These are phyloP conservation scores for Nakaseomyces nivariensis DNA, from an alignment of 1,139 yeast species.

Conservation along the genomic window DNA sequence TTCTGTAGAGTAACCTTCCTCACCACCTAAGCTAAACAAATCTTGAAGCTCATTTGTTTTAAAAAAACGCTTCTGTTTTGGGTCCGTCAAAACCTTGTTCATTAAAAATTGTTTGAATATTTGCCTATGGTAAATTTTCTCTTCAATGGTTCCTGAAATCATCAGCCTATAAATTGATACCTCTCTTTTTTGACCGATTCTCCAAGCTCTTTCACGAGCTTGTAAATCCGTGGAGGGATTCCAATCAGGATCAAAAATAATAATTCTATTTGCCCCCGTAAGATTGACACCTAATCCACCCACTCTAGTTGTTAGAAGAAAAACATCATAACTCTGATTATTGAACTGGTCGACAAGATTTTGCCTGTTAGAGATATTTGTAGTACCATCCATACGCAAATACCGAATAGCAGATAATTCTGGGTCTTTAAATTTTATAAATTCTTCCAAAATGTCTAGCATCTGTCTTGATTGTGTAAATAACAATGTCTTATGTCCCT, in stretches of 20 bases:
- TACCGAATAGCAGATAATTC: constrained; percentile 38
- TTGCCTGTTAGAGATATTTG: constrained; percentile 71
- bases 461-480: constrained; percentile 92
- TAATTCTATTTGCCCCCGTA: constrained; percentile 92
- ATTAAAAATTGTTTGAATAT: constrained; percentile 91
- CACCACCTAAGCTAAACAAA: constrained; percentile 74
- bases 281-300: constrained; percentile 93
- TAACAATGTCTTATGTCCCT: constrained; percentile 67
- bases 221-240: constrained; percentile 96
- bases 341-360: constrained; percentile 73
- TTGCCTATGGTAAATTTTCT: constrained; percentile 91
- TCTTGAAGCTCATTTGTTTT: constrained; percentile 89
- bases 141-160: constrained; percentile 95
- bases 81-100: constrained; percentile 89
- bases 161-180: constrained; percentile 86
- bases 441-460: constrained; percentile 75
- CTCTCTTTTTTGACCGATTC: constrained; percentile 88
- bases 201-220: constrained; percentile 96
- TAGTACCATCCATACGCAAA: constrained; percentile 90
- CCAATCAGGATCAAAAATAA: constrained; percentile 97
- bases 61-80: constrained; percentile 86
- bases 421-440: constrained; percentile 41
- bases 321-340: constrained; percentile 48
- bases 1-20: constrained; percentile 41
- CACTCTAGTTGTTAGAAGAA: constrained; percentile 81